These are phyloP conservation scores for Rhodotorula babjevae DNA, from an alignment of 768 basidiomycete species.

Conservation along the genomic window DNA sequence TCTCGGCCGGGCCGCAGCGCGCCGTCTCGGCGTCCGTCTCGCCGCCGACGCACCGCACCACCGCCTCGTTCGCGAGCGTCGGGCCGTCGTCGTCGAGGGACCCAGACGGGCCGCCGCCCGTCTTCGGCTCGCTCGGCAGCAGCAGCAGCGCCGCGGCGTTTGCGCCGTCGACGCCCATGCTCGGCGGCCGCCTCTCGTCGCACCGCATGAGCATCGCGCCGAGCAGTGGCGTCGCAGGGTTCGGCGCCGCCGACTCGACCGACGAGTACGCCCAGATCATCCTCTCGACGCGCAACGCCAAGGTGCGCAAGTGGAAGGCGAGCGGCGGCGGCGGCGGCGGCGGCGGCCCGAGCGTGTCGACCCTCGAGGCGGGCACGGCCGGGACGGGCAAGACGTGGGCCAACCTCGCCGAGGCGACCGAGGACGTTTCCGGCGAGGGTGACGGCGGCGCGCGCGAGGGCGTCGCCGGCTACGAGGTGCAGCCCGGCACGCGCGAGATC, in stretches of 20 bases:
- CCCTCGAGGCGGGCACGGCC: conserved; percentile 13
- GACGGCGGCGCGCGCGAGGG: neutral
- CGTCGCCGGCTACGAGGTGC: neutral
- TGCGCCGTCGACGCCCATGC: neutral
- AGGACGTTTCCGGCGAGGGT: neutral
- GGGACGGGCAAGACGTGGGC: conserved; percentile 14
- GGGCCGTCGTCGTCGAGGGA: neutral
- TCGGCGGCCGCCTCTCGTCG: conserved; percentile 3
- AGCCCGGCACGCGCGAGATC: conserved; percentile 43
- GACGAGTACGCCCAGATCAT: conserved; percentile 47
- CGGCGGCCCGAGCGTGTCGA: neutral
- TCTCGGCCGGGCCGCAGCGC: neutral
- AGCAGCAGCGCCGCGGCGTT: neutral
- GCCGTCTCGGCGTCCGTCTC: neutral
- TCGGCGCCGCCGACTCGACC: conserved; percentile 5
- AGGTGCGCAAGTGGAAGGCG: conserved; percentile 49
- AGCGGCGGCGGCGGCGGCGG: neutral
- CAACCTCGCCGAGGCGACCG: conserved; percentile 12
- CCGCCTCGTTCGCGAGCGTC: neutral
- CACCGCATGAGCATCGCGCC: conserved; percentile 31
- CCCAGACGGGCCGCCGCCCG: neutral
- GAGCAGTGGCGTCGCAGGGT: neutral
- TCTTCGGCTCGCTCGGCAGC: neutral
- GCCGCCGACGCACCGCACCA: neutral
- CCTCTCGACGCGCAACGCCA: conserved; percentile 50